Conservation (phyloP, 2,329 filamentous ascomycete genomes). For the Fusarium dlaminii region DNA sequence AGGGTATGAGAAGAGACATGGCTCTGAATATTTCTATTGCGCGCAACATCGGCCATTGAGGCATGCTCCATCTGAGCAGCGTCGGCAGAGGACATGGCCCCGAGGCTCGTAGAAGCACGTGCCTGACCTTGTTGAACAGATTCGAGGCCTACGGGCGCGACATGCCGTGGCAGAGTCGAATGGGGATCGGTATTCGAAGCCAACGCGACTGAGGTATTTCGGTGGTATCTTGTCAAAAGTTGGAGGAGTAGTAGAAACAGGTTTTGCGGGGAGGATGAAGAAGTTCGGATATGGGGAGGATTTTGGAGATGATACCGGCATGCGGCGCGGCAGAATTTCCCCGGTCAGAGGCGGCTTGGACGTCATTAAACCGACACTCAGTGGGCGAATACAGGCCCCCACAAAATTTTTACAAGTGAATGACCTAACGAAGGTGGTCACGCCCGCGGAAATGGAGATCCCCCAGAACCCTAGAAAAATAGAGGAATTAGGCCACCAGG, state of each 20-base stretch:
- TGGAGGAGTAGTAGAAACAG: conserved; percentile 5
- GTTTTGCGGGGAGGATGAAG: conserved; percentile 13
- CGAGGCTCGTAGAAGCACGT: conserved; percentile 33
- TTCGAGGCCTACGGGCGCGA: conserved; percentile 34
- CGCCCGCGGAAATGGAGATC: conserved; percentile 18
- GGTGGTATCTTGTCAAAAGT: background rate
- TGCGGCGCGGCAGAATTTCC: conserved; percentile 42
- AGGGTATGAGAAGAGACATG: conserved; percentile 37
- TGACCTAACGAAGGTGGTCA: conserved; percentile 32
- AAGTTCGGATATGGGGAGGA: conserved; percentile 25
- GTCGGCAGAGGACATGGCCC: conserved; percentile 65
- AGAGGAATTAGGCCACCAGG: conserved; percentile 8
- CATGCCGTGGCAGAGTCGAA: conserved; percentile 36
- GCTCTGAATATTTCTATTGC: conserved; percentile 45
- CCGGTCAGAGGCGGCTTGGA: conserved; percentile 40
- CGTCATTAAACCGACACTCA: conserved; percentile 43
- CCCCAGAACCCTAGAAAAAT: conserved; percentile 25
- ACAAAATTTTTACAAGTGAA: conserved; percentile 14
- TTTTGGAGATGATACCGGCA: conserved; percentile 35
- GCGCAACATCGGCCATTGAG: conserved; percentile 64
- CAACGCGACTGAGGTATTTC: conserved; percentile 1
- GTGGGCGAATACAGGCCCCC: conserved; percentile 17
- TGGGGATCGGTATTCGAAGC: background rate
- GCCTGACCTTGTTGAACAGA: conserved; percentile 33
- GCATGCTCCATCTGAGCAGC: conserved; percentile 65